These are phyloP conservation scores for Tetragonia tetragonoides DNA, from an alignment of 148 eudicot species.

Conservation along the genomic window DNA sequence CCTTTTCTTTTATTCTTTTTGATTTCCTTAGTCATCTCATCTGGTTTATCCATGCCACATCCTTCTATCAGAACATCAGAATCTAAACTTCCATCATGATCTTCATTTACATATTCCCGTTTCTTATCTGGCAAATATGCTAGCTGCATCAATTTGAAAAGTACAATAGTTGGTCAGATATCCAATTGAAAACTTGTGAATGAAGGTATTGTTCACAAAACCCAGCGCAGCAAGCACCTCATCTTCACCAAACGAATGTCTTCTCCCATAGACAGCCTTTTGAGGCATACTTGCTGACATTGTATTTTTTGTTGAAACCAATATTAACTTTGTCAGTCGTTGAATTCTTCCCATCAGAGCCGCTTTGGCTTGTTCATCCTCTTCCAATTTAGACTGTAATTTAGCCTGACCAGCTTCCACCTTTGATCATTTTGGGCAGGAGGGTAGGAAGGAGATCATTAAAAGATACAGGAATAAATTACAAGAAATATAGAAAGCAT, in stretches of 20 bases:
- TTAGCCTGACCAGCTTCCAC: constrained; percentile 66
- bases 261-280: constrained; percentile 41
- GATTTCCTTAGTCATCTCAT: constrained; percentile 16
- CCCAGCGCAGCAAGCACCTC: constrained; percentile 23
- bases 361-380: constrained; percentile 79
- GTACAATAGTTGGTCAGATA: not conserved
- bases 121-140: constrained; percentile 27
- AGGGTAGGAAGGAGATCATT: not conserved
- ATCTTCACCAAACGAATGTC: constrained; percentile 58
- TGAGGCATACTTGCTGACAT: constrained; percentile 33
- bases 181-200: not conserved
- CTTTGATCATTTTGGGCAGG: constrained; percentile 28
- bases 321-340: constrained; percentile 67
- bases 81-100: constrained; percentile 17
- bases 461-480: not conserved
- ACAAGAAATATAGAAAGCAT: constrained; percentile 1
- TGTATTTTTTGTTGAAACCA: constrained; percentile 71
- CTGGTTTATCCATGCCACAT: constrained; percentile 10
- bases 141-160: constrained; percentile 21
- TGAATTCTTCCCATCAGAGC: constrained; percentile 85
- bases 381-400: constrained; percentile 66
- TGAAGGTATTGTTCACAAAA: not conserved
- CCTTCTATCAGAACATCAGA: constrained; percentile 16
- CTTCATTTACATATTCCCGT: constrained; percentile 6
- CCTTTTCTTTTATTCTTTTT: constrained; percentile 25